These are phyloP conservation scores for Arabidopsis hybrid DNA, from an alignment of 441 rosid species.

Conservation along the genomic window DNA sequence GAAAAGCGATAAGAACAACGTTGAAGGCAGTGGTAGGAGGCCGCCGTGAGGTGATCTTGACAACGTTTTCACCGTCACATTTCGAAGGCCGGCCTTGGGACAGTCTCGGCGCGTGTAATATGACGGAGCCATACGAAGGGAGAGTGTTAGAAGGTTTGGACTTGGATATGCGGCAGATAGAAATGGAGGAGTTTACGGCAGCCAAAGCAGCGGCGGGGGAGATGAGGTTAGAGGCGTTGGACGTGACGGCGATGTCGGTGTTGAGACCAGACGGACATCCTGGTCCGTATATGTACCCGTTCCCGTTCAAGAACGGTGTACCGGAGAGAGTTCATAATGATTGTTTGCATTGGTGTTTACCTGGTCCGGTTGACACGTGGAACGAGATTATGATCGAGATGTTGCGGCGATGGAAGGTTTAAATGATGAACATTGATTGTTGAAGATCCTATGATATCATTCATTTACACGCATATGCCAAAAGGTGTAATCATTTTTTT, in stretches of 20 bases:
- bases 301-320: constrained; percentile 78
- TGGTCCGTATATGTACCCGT: constrained; percentile 85
- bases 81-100: constrained; percentile 93
- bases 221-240: constrained; percentile 68
- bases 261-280: constrained; percentile 92
- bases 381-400: constrained; percentile 73
- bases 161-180: constrained; percentile 70
- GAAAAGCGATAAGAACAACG: constrained; percentile 74
- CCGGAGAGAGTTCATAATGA: constrained; percentile 84
- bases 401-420: constrained; percentile 65
- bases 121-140: constrained; percentile 70
- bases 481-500: constrained; percentile 34
- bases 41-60: constrained; percentile 53
- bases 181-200: constrained; percentile 64
- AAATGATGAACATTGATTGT: constrained; percentile 35
- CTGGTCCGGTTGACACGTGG: constrained; percentile 97
- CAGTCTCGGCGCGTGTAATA: constrained; percentile 84
- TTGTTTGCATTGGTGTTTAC: constrained; percentile 97
- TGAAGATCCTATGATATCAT: constrained; percentile 22
- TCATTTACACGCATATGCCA: constrained; percentile 5
- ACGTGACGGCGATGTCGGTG: constrained; percentile 72
- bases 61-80: constrained; percentile 88
- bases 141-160: constrained; percentile 78
- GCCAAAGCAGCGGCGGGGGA: constrained; percentile 49
- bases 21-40: constrained; percentile 52